Evolutionary conservation across 2,329 filamentous ascomycete species (phyloP).

Genomic region (Verticillium zaregamsianum): DNA sequence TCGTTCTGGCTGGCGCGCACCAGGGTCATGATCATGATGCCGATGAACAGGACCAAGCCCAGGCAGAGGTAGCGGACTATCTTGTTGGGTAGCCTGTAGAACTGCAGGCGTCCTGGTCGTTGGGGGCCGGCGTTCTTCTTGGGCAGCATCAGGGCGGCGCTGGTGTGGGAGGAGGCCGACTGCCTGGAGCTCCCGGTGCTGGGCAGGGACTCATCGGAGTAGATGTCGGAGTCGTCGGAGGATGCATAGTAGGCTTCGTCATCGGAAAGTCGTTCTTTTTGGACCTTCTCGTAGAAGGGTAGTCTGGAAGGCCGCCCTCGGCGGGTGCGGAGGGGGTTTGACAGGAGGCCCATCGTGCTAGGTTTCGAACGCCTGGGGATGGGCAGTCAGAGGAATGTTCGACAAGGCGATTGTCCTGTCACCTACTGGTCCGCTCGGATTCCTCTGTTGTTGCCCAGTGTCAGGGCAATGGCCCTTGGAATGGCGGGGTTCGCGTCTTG

Average conservation of each 20-base stretch:
- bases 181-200: conserved; percentile 52
- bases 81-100: conserved; percentile 65
- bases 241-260: conserved; percentile 43
- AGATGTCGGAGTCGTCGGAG: conserved; percentile 37
- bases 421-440: background rate
- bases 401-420: background rate
- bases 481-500: background rate
- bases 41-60: conserved; percentile 61
- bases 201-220: conserved; percentile 37
- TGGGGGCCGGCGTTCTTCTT: conserved; percentile 29
- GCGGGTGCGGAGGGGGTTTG: conserved; percentile 43
- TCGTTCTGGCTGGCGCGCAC: conserved; percentile 70
- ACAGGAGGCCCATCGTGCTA: conserved; percentile 43
- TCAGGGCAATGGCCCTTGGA: background rate
- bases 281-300: conserved; percentile 46
- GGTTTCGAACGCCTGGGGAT: background rate
- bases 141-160: conserved; percentile 39
- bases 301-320: conserved; percentile 36
- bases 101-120: conserved; percentile 26
- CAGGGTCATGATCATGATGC: conserved; percentile 74
- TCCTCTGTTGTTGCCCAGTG: background rate
- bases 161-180: conserved; percentile 38
- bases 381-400: background rate
- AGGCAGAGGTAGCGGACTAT: conserved; percentile 77
- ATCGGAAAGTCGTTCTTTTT: conserved; percentile 49